Evolutionary conservation across 495 filamentous ascomycete genomes (phyloP), one percentile per base, ranked within the genome.

Genomic region (Chaetomium fimeti): DNA sequence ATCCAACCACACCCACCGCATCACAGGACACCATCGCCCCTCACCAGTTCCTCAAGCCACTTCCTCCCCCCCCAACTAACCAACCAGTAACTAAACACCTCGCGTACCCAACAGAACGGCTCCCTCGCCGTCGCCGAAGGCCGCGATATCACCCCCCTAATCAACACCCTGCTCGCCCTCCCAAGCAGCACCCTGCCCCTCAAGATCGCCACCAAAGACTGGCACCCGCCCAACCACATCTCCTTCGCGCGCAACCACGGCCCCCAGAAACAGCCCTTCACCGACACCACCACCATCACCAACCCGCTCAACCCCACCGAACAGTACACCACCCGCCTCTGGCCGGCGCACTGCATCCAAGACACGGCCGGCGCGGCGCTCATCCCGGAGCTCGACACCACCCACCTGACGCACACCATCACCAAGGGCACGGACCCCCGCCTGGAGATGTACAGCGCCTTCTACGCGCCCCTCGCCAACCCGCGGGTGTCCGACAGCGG

Each of bases 401-500:
- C 70, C 20, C 82, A 79, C 45, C 65, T 95, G 57, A 83, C 94
- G 71, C 64, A 76, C 29, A 76, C 89, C 48, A 79, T 96, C 48
- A 81, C 89, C 64, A 98, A 98, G 76, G 94, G 94, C 40, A 81
- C 80, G 67, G 82, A 91, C 64, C 67, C 80, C 40, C 79, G 82
- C 51, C 82, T 95, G 11, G 94, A 98, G 77, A 96, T 96, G 91
- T 98, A 97, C 75, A 90, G 87, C 57, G 91, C 85, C 4, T 97
- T 98, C 72, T 87, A 85, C 55, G 88, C 90, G 73, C 88, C 89
- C 0, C 91, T 84, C 2, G 60, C 52, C 61, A 63, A 63, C n/a
- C 79, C 81, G 20, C 75, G 78, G n/a, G 81, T 86, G 16, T 81
- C 82, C 65, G 84, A 86, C 70, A 79, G 81, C 68, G 84, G 85